phyloP scores from a whole-genome alignment of 2,329 filamentous ascomycete genomes.

The Aspergillus glaucus region DNA sequence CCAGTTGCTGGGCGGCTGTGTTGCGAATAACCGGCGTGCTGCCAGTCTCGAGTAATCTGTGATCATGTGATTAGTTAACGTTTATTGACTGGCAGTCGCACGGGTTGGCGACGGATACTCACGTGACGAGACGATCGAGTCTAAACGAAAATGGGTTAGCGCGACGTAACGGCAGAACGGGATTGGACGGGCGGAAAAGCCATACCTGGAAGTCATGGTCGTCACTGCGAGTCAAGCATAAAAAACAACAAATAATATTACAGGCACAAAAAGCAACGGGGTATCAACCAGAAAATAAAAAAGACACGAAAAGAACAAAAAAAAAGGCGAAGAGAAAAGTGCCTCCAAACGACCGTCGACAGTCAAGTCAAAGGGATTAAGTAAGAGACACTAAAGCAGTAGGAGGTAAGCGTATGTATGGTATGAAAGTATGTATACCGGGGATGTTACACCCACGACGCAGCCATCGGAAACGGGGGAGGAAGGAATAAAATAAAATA shows the following conservation, averaged over 20 bases:
- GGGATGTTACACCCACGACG: constrained; percentile 13
- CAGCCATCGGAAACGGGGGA: constrained; percentile 12
- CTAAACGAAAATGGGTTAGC: constrained; percentile 43
- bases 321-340: constrained; percentile 2
- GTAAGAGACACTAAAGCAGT: constrained; percentile 1
- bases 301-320: constrained; percentile 7
- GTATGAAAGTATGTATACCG: constrained; percentile 7
- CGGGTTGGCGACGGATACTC: constrained; percentile 41
- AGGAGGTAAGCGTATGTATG: constrained; percentile 6
- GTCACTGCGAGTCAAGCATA: constrained; percentile 6
- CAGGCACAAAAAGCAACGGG: not conserved
- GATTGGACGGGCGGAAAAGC: constrained; percentile 15
- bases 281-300: constrained; percentile 7
- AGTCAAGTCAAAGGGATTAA: not conserved
- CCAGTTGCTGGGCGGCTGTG: constrained; percentile 92
- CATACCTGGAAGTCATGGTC: constrained; percentile 40
- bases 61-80: constrained; percentile 17
- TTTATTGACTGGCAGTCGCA: not conserved
- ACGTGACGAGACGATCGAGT: constrained; percentile 82
- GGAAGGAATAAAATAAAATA: constrained; percentile 1
- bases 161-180: constrained; percentile 18
- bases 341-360: not conserved
- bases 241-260: not conserved
- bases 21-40: constrained; percentile 94
- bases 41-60: constrained; percentile 88